Conservation (phyloP, 2,329 filamentous ascomycete genomes). For the Fusarium transvaalense region DNA sequence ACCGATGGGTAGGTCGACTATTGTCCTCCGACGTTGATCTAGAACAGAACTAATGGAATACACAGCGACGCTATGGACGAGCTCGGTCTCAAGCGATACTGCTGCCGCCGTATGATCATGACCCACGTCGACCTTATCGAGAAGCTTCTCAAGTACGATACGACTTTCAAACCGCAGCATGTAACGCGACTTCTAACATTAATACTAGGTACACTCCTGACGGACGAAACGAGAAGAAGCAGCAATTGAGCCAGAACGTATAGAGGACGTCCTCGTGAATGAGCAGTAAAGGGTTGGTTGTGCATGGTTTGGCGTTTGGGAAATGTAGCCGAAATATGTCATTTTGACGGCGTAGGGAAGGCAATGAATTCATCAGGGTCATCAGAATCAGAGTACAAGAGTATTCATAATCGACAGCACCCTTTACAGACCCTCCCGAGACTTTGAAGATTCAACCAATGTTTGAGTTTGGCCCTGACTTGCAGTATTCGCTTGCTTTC, state of each 20-base stretch:
- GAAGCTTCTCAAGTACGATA: conserved; percentile 88
- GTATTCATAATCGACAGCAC: conserved; percentile 28
- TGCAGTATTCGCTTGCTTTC: neutral
- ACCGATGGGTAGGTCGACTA: conserved; percentile 74
- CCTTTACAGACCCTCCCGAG: conserved; percentile 19
- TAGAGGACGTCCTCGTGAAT: conserved; percentile 34
- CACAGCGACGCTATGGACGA: conserved; percentile 93
- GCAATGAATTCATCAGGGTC: conserved; percentile 40
- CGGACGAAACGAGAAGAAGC: conserved; percentile 73
- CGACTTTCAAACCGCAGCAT: neutral
- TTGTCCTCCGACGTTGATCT: neutral
- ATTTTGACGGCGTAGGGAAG: conserved; percentile 49
- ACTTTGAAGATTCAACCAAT: conserved; percentile 4
- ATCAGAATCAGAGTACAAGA: conserved; percentile 24
- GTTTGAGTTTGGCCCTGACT: neutral
- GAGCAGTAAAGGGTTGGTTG: conserved; percentile 31
- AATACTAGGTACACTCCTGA: conserved; percentile 69
- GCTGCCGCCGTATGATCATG: conserved; percentile 99
- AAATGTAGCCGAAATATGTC: conserved; percentile 45
- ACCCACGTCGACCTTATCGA: conserved; percentile 99
- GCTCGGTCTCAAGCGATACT: conserved; percentile 94
- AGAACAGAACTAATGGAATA: conserved; percentile 46
- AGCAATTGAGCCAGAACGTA: conserved; percentile 54
- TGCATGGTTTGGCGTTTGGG: conserved; percentile 53
- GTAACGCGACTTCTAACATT: conserved; percentile 21